Evolutionary conservation across 768 basidiomycete species (phyloP), one percentile per base, ranked within the genome.

Genomic region (Tricholoma sp.): DNA sequence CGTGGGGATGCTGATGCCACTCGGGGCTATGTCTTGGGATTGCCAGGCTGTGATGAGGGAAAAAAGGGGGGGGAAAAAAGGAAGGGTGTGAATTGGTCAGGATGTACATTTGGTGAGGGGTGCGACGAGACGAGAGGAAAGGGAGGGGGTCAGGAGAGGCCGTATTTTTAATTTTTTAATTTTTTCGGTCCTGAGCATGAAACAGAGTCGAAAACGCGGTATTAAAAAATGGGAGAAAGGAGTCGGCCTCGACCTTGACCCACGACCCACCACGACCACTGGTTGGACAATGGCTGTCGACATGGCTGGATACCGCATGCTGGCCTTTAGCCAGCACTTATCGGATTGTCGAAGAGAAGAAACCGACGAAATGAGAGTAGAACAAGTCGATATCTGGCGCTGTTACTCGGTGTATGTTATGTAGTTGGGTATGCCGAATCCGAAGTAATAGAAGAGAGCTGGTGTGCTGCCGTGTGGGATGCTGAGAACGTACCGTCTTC

Each of bases 401-500:
- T 32, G 47, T 32, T 32, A 49, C 47, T 49, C 47, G 29, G 31
- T 32, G 42, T 54, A 53, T 18, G 47, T 58, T 37, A 31, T 58
- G 37, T 24, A 29, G 51, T 37, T 36, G 34, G 47, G 32, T 32
- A 42, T 58, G 55, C 31, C 53, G 52, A 42, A 51, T 49, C 49
- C 50, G 49, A 60, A 50, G 52, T 50, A 51, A 31, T 66, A 70
- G 57, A 61, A 63, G 54, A 57, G 55, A 61, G 59, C 60, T 61
- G 60, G 55, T 55, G 24, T 47, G 53, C 53, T 59, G 56, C 61
- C 58, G 85, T 75, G 72, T 84, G 74, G 81, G 83, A 85, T 85
- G 86, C 78, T 87, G 86, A 80, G 70, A 76, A 88, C 86, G 86
- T 88, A 88, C 86, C 86, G 84, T 88, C 76, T 77, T 79, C 78